A percentile compares a stretch with the other conserved stretches of the same genome.
Conservation (phyloP, 192 early-diverging fungal species). For the Phlyctochytrium arcticum region DNA sequence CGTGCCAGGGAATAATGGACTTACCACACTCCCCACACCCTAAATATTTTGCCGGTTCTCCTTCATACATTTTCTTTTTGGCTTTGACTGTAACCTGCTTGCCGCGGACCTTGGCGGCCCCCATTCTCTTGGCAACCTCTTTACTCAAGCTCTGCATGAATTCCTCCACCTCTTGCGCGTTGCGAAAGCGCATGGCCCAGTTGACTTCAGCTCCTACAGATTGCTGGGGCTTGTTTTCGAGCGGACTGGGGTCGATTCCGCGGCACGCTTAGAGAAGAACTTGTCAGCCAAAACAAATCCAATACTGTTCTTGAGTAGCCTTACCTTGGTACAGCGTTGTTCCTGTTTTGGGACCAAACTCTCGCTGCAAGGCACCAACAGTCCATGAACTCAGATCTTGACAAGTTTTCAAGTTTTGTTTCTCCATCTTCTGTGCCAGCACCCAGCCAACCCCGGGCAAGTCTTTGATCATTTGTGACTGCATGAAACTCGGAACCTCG, state of each 20-base stretch:
- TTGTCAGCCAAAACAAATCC: not conserved
- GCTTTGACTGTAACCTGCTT: constrained; percentile 67
- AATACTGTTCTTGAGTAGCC: not conserved
- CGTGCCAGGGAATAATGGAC: not conserved
- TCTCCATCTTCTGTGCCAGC: constrained; percentile 40
- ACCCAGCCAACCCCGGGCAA: constrained; percentile 62
- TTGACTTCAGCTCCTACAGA: constrained; percentile 80
- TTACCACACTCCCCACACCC: constrained; percentile 43
- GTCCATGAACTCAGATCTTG: constrained; percentile 29
- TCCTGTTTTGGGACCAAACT: constrained; percentile 72
- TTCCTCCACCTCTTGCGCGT: constrained; percentile 54
- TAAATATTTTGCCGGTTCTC: constrained; percentile 44
- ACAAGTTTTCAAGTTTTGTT: constrained; percentile 30
- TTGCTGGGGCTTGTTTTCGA: constrained; percentile 67
- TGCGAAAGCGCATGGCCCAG: constrained; percentile 88
- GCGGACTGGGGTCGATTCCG: constrained; percentile 69
- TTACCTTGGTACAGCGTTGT: constrained; percentile 58
- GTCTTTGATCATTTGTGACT: constrained; percentile 29
- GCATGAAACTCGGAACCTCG: constrained; percentile 3
- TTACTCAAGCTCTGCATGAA: constrained; percentile 64
- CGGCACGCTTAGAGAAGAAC: constrained; percentile 31
- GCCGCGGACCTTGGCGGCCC: constrained; percentile 48
- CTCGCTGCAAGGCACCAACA: constrained; percentile 45
- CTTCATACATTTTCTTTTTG: constrained; percentile 42
- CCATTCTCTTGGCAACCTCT: constrained; percentile 66